Conservation (phyloP, 2,329 filamentous ascomycete species). For the Torrubiellomyces zombiae region DNA sequence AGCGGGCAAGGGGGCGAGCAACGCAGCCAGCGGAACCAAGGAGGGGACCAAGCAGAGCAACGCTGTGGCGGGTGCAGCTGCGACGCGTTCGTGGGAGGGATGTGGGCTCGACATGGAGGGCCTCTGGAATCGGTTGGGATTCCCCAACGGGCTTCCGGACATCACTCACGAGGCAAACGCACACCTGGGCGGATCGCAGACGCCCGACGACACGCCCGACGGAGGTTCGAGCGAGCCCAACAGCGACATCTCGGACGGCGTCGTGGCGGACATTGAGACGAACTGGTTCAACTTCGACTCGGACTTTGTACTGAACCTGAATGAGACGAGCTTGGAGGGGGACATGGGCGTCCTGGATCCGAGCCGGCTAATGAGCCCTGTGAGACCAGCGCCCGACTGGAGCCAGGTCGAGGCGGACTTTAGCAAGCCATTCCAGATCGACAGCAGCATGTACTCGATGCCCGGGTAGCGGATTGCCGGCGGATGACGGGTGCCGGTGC, state of each 20-base stretch:
- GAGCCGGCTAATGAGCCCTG: conserved; percentile 11
- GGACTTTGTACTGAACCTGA: conserved; percentile 26
- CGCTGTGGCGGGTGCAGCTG: conserved; percentile 4
- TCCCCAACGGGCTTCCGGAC: conserved; percentile 20
- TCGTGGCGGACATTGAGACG: conserved; percentile 34
- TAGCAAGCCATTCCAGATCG: conserved; percentile 35
- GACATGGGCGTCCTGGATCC: conserved; percentile 12
- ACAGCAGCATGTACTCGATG: conserved; percentile 23
- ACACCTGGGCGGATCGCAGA: conserved; percentile 45
- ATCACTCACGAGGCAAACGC: conserved; percentile 35
- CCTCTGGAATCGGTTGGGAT: conserved; percentile 17
- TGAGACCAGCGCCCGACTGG: conserved; percentile 20
- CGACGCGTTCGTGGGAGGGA: conserved; percentile 18
- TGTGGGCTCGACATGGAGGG: conserved; percentile 35
- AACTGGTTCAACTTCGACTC: conserved; percentile 33
- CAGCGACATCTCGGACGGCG: conserved; percentile 42
- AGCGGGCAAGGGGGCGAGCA: conserved; percentile 23
- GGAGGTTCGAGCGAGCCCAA: conserved; percentile 41
- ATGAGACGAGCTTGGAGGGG: conserved; percentile 13
- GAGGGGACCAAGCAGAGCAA: too few species aligned
- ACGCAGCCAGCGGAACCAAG: conserved; percentile 14
- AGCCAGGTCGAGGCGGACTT: conserved; percentile 35
- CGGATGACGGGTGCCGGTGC: too few species aligned
- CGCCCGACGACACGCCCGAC: conserved; percentile 47
- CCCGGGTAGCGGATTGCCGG: conserved; percentile 5